phyloP scores from a whole-genome alignment of 1,284 basidiomycete genomes.

The Retiboletus fuscus region DNA sequence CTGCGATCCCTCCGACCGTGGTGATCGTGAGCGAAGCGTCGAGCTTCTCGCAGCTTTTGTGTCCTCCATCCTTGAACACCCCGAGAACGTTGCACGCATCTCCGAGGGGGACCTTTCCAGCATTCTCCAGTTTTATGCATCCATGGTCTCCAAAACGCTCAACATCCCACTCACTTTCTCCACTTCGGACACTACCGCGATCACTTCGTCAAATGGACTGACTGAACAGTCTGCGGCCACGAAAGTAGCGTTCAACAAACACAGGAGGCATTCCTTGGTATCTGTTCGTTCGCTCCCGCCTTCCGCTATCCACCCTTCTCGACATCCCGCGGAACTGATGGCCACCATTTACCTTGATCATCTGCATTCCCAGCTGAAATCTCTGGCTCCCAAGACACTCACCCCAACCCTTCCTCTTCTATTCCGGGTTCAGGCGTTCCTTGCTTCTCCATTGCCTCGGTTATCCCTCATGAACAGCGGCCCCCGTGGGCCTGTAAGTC shows the following conservation, averaged over 20 bases:
- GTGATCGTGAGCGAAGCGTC: conserved; percentile 71
- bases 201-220: conserved; percentile 43
- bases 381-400: conserved; percentile 65
- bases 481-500: conserved; percentile 52
- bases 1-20: conserved; percentile 56
- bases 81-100: conserved; percentile 68
- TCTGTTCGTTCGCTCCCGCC: conserved; percentile 42
- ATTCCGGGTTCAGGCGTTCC: conserved; percentile 75
- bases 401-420: conserved; percentile 71
- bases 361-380: conserved; percentile 68
- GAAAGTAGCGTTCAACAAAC: conserved; percentile 50
- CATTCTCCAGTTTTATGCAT: conserved; percentile 68
- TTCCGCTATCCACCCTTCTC: conserved; percentile 42
- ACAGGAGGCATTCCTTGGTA: conserved; percentile 64
- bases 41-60: conserved; percentile 70
- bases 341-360: conserved; percentile 73
- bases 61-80: conserved; percentile 59
- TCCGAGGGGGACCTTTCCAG: conserved; percentile 65
- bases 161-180: conserved; percentile 48
- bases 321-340: conserved; percentile 69
- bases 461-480: conserved; percentile 61
- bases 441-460: conserved; percentile 71
- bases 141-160: conserved; percentile 66
- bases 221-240: conserved; percentile 45
- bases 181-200: conserved; percentile 42